Evolutionary conservation across 164 flowering plant genomes (phyloP).

Genomic region (Paratinospora sagittata): DNA sequence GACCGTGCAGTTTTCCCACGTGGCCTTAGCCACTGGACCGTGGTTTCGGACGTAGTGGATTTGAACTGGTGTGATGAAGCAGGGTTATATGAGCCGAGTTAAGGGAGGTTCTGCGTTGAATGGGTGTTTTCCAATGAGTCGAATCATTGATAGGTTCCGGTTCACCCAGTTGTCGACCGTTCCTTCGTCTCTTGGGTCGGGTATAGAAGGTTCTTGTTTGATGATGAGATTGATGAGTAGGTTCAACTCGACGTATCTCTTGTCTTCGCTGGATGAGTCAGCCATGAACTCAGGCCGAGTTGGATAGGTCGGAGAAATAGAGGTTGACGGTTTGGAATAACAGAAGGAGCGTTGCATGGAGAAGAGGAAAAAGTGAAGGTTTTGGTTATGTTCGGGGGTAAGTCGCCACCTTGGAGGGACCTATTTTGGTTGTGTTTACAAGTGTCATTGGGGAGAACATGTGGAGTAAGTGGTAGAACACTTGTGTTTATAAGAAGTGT

Average conservation of each 20-base stretch:
- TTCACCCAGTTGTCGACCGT: conserved; percentile 79
- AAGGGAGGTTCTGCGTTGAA: conserved; percentile 88
- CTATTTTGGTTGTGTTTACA: too few species aligned
- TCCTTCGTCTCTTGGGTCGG: conserved; percentile 55
- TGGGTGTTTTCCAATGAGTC: conserved; percentile 94
- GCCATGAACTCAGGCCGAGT: background rate
- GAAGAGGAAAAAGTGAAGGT: too few species aligned
- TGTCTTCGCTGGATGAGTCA: conserved; percentile 23
- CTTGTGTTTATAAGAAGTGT: too few species aligned
- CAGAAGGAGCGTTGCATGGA: too few species aligned
- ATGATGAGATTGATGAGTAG: too few species aligned
- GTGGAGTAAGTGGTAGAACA: too few species aligned
- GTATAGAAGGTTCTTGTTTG: conserved; percentile 47
- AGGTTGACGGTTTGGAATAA: too few species aligned
- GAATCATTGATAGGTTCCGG: conserved; percentile 65
- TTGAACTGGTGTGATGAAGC: conserved; percentile 83
- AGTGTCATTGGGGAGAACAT: too few species aligned
- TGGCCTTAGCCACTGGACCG: conserved; percentile 65
- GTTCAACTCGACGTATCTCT: conserved; percentile 16
- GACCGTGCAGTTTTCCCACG: conserved; percentile 75
- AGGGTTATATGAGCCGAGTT: conserved; percentile 70
- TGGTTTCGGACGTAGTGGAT: conserved; percentile 98
- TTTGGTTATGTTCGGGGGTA: too few species aligned
- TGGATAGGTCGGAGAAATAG: too few species aligned
- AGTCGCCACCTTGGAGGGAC: too few species aligned